Conservation (phyloP, 2,329 filamentous ascomycete species). For the Cytospora piceicola region DNA sequence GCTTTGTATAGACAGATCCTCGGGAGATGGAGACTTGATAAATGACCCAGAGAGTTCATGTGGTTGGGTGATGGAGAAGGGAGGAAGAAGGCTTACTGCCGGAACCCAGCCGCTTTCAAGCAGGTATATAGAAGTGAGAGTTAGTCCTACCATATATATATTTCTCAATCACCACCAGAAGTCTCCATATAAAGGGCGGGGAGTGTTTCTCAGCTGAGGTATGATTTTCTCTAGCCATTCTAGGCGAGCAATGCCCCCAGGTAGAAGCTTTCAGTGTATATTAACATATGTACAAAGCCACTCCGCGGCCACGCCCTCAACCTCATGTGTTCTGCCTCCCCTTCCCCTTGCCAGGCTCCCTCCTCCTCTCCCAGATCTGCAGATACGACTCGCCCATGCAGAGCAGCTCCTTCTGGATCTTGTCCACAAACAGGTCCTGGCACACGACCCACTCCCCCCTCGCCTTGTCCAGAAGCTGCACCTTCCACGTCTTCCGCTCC, state of each 20-base stretch:
- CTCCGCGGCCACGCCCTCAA: neutral
- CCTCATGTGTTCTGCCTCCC: conserved; percentile 40
- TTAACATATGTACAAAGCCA: neutral
- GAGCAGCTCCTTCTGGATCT: conserved; percentile 83
- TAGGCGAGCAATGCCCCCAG: neutral
- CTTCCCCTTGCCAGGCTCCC: conserved; percentile 50
- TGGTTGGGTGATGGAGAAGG: too few species aligned
- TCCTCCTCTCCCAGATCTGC: conserved; percentile 92
- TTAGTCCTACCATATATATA: neutral
- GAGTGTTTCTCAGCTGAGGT: neutral
- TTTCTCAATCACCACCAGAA: neutral
- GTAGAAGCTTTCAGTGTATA: neutral
- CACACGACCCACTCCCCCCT: conserved; percentile 88
- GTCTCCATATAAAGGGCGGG: neutral
- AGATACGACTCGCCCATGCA: conserved; percentile 94
- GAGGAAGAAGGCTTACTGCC: too few species aligned
- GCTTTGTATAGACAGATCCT: too few species aligned
- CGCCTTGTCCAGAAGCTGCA: conserved; percentile 81
- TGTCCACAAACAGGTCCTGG: conserved; percentile 92
- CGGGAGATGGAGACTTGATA: too few species aligned
- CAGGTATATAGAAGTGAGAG: too few species aligned
- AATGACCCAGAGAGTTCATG: too few species aligned
- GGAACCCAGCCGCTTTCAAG: too few species aligned
- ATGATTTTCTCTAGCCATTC: neutral
- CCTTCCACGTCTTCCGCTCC: conserved; percentile 89